A percentile compares a stretch with the other conserved stretches of the same genome.
Conservation (phyloP, 106 monocot genomes). For the Iris macrosiphon region DNA sequence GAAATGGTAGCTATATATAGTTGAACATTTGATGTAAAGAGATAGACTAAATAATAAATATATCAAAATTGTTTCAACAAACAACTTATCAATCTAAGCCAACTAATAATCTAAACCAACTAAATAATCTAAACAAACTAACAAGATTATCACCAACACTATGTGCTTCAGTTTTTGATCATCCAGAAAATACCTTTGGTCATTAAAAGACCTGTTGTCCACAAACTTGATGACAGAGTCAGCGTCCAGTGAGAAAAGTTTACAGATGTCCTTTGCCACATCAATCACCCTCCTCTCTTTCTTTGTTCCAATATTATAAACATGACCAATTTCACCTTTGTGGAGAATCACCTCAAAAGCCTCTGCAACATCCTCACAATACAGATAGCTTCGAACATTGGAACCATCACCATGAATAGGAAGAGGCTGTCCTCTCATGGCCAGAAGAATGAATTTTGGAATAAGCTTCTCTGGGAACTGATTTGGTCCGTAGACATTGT, state of each 20-base stretch:
- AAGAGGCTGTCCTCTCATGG: conserved; percentile 11
- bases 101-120: too few species aligned
- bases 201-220: conserved; percentile 13
- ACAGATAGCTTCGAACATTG: conserved; percentile 17
- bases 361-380: conserved; percentile 18
- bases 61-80: too few species aligned
- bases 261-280: conserved; percentile 15
- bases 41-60: too few species aligned
- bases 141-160: too few species aligned
- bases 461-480: conserved; percentile 19
- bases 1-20: too few species aligned
- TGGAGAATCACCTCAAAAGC: conserved; percentile 19
- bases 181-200: conserved; percentile 17
- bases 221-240: conserved; percentile 2
- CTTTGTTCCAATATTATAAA: conserved; percentile 18
- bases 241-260: conserved; percentile 9
- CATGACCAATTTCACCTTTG: conserved; percentile 14
- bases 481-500: conserved; percentile 16
- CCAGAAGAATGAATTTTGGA: conserved; percentile 17
- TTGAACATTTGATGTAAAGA: too few species aligned
- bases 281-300: conserved; percentile 19
- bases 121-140: too few species aligned
- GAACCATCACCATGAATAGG: conserved; percentile 19
- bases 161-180: conserved; percentile 19
- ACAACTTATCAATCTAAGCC: too few species aligned